Percentiles rank a stretch among this genome's conserved stretches.
Evolutionary conservation across 2,329 filamentous ascomycete genomes (phyloP).

Genomic region (Arachnomyces sp.): DNA sequence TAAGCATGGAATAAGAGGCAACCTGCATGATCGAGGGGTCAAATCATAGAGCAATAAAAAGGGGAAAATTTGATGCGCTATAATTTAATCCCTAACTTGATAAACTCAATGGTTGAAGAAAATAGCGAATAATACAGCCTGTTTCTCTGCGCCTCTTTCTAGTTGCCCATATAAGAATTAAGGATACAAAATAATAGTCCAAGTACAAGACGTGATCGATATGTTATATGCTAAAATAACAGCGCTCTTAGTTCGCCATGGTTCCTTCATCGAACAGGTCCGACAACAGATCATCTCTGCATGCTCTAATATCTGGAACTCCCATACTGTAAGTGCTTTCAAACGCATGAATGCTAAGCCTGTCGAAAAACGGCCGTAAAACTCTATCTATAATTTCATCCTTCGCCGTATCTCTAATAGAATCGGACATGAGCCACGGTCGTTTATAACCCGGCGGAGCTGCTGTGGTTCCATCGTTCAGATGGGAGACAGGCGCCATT

Average conservation of each 20-base stretch:
- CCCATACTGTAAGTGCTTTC: slow-evolving; percentile 88
- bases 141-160: no score
- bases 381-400: slow-evolving; percentile 66
- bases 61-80: no score
- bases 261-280: slow-evolving; percentile 76
- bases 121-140: no score
- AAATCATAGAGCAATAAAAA: no score
- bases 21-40: no score
- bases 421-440: slow-evolving; percentile 37
- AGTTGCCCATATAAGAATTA: no score
- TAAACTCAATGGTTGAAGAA: no score
- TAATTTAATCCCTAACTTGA: no score
- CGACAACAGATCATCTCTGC: slow-evolving; percentile 56
- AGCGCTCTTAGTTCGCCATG: slow-evolving; percentile 30
- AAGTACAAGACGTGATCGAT: slow-evolving; percentile 2
- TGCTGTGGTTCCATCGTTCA: slow-evolving; percentile 23
- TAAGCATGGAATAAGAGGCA: no score
- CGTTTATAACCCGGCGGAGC: slow-evolving; percentile 25
- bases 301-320: slow-evolving; percentile 56
- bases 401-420: slow-evolving; percentile 47
- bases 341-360: slow-evolving; percentile 87
- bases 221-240: background rate
- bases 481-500: slow-evolving; percentile 16
- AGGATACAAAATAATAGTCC: no score
- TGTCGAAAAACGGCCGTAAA: slow-evolving; percentile 79